Base-by-base conservation (phyloP, 371 early-diverging fungal genomes). In the Apophysomyces ossiformis region DNA sequence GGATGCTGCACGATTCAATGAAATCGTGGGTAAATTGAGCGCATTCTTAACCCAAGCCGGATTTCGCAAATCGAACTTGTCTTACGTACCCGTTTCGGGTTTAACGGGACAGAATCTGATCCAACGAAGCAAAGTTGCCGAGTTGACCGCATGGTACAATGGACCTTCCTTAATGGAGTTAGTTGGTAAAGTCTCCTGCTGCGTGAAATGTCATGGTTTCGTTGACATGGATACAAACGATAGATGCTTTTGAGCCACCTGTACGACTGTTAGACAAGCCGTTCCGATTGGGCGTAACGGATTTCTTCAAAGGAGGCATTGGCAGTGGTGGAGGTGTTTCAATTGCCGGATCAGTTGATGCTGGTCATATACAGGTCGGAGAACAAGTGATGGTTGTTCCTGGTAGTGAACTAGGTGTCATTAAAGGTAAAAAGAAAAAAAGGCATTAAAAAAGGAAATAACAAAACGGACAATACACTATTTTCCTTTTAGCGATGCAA, bases 51-150 rank as follows among this genome's bases (percentile, higher is more conserved):
- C 72, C 7, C 85, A 84, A 57, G 90, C 88, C 7, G 95, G 96
- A 4, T 97, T 94, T 81, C 79, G 78, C 36, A 87, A 86, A 65
- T 72, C 77, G 5, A 90, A 89, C 57, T 67, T 97, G 50, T 57
- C 71, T 1, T 97, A 89, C 81, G 80, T 96, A 16, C 98, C 99
- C 4, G 88, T 90, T 37, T 94, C 95, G 63, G 99, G 98, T 26
- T 87, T 94, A 46, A 89, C 88, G 1, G 97, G 98, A 12, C 90
- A 89, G 65, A 98, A 97, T 68, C 68, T 96, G 69, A 67, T 85
- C 5, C 75, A 75, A 47, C 79, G 83, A 13, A 84, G 83, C 0
- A 66, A 57, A 5, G 47, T 57, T 11, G 67, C 73, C 32, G 74
- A 69, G n/a, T 36, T 78, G 63, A 57, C 70, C 2, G 68, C 73